Base-by-base conservation (phyloP, 306 rosid genomes). In the Ziziphus jujuba region DNA sequence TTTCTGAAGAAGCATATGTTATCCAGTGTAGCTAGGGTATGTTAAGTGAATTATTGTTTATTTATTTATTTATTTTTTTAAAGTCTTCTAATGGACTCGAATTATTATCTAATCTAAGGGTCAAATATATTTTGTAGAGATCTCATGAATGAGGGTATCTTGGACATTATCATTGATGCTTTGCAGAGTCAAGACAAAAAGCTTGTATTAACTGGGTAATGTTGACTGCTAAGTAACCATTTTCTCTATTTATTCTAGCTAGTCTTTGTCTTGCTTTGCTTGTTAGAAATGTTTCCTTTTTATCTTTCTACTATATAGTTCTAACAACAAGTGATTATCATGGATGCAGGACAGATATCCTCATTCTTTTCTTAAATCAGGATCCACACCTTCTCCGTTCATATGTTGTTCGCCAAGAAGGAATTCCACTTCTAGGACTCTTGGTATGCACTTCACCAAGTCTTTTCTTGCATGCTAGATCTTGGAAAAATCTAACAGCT, bases 331-430 rank as follows among this genome's bases (percentile, higher is more conserved):
- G 56, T 76, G 71, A 76, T 79, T 87, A 73, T 81, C 72, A 83
- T 84, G 89, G 88, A 80, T 92, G 96, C 98, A 92, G 98, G 83
- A 90, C 98, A 87, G 98, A 92, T 78, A 84, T 92, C 87, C 96
- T 92, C 71, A 85, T 86, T 83, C 97, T 92, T 82, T 92, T 92
- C 85, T 77, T 87, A 88, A 89, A 86, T 82, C 98, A 92, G 78
- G 98, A 92, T 86, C 98, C 98, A 65, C 86, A 77, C 78, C 96
- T 92, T 81, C 81, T 92, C 74, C 89, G 96, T 51, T 87, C 97
- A 9, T 86, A 87, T 78, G 92, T 92, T 84, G 96, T 89, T 82
- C 85, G 86, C 43, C 95, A 62, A 76, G 98, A 92, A 80, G 98
- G 98, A 73, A 53, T 80, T 71, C 79, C 84, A 50, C 98, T 92